Conservation (phyloP, 106 monocot species). For the Dioscorea dumetorum region DNA sequence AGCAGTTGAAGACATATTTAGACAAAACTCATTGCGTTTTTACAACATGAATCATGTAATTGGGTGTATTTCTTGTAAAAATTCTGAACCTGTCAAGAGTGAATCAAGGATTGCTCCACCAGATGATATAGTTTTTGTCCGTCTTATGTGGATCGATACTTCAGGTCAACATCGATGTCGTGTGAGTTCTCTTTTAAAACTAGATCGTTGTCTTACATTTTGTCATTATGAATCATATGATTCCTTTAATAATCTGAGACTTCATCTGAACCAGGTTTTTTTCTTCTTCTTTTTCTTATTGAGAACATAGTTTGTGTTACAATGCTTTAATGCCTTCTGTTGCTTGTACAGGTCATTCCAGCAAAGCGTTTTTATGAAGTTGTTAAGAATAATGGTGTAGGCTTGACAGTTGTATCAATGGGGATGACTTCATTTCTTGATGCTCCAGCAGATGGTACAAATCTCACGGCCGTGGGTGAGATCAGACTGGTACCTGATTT, state of each 20-base stretch:
- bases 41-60: slow-evolving; percentile 52
- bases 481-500: slow-evolving; percentile 88
- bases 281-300: not conserved
- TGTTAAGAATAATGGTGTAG: slow-evolving; percentile 65
- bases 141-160: slow-evolving; percentile 74
- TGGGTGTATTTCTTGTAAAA: slow-evolving; percentile 24
- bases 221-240: not conserved
- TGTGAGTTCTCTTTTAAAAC: slow-evolving; percentile 32
- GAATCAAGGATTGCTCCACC: slow-evolving; percentile 3
- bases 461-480: slow-evolving; percentile 75
- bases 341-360: slow-evolving; percentile 62
- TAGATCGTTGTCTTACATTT: not conserved
- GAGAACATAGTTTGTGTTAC: not conserved
- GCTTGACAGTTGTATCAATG: slow-evolving; percentile 75
- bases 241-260: not conserved
- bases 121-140: slow-evolving; percentile 50
- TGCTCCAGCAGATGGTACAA: slow-evolving; percentile 60
- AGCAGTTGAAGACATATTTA: slow-evolving; percentile 71
- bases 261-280: not conserved
- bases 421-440: slow-evolving; percentile 70
- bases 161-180: slow-evolving; percentile 92
- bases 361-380: slow-evolving; percentile 73
- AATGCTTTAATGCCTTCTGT: not conserved
- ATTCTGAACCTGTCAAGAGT: not conserved
- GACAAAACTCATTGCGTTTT: slow-evolving; percentile 53